Percentiles rank a stretch among this genome's conserved stretches.
Evolutionary conservation across 257 asterid genomes (phyloP).

Genomic region (Solanum acaule): DNA sequence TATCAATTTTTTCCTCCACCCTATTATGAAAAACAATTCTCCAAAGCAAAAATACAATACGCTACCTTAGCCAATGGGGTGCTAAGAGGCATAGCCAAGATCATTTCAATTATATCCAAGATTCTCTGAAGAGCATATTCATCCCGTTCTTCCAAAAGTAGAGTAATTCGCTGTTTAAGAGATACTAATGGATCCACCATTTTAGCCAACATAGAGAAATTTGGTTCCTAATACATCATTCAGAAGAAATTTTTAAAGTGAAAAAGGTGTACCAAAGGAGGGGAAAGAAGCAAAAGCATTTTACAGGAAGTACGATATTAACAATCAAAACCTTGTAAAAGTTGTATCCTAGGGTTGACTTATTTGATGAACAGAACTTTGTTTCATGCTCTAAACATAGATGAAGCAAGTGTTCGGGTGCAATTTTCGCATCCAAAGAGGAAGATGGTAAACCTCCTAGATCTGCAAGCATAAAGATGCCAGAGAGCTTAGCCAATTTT

Average conservation of each 20-base stretch:
- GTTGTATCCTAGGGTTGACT: conserved; percentile 43
- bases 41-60: not conserved
- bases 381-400: conserved; percentile 76
- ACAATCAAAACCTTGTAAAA: conserved; percentile 54
- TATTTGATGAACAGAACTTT: conserved; percentile 27
- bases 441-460: conserved; percentile 53
- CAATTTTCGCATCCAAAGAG: conserved; percentile 60
- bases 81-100: conserved; percentile 68
- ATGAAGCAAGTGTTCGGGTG: conserved; percentile 79
- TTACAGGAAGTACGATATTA: not conserved
- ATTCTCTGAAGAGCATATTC: conserved; percentile 57
- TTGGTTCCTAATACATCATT: conserved; percentile 41
- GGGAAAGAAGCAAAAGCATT: not conserved
- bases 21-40: not conserved
- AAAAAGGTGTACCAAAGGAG: not conserved
- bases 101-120: conserved; percentile 63
- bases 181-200: conserved; percentile 64
- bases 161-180: conserved; percentile 43
- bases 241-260: not conserved
- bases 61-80: conserved; percentile 81
- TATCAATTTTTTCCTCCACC: not conserved
- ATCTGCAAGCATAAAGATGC: conserved; percentile 20
- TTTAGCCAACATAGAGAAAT: conserved; percentile 54
- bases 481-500: not conserved
- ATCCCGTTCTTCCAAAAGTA: conserved; percentile 58